Percentiles rank a stretch among this genome's conserved stretches.
Evolutionary conservation across 2,329 filamentous ascomycete species (phyloP).

Genomic region (Pezicula radicicola): DNA sequence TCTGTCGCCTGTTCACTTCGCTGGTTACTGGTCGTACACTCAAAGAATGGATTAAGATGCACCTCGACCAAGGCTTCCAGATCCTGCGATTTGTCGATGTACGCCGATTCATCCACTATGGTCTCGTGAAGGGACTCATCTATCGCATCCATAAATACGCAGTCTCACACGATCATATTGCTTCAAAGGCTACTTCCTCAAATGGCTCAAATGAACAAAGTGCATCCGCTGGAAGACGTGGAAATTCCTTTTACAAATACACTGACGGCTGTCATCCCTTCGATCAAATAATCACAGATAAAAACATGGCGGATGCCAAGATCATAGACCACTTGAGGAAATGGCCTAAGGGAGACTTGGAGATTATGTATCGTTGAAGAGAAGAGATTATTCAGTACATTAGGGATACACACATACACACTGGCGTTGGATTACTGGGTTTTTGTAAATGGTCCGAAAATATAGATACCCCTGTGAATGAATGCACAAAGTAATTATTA

Average conservation of each 20-base stretch:
- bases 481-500: no score
- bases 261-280: constrained; percentile 74
- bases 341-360: constrained; percentile 38
- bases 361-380: constrained; percentile 32
- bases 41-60: constrained; percentile 79
- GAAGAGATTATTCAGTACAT: no score
- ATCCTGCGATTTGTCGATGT: constrained; percentile 79
- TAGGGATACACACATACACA: no score
- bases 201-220: constrained; percentile 23
- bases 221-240: constrained; percentile 18
- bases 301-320: constrained; percentile 66
- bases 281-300: constrained; percentile 79
- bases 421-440: no score
- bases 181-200: constrained; percentile 49
- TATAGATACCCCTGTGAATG: no score
- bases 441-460: no score
- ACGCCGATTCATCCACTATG: constrained; percentile 89
- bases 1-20: constrained; percentile 83
- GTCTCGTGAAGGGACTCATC: constrained; percentile 89
- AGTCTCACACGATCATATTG: constrained; percentile 62
- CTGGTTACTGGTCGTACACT: constrained; percentile 81
- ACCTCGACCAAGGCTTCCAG: constrained; percentile 62
- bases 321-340: constrained; percentile 66
- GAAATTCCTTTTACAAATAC: constrained; percentile 57
- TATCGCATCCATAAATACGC: constrained; percentile 93